Conservation (phyloP, 2,329 filamentous ascomycete genomes). For the Lachnellula occidentalis region DNA sequence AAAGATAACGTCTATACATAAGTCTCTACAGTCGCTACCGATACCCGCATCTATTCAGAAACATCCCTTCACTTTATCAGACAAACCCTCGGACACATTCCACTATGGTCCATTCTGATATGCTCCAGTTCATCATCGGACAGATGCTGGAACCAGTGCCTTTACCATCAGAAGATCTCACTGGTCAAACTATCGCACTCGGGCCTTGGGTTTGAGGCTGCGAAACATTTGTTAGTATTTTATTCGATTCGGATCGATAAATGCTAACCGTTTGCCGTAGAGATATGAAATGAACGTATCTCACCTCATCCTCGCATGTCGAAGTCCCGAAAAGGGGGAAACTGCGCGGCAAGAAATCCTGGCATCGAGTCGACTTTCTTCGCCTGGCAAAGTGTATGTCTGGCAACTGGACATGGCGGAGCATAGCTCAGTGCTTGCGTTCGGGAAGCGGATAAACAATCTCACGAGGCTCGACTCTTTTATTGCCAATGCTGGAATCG, state of each 20-base stretch:
- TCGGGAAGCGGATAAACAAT: constrained; percentile 19
- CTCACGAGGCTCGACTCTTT: constrained; percentile 37
- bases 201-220: constrained; percentile 35
- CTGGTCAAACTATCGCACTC: constrained; percentile 29
- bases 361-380: not conserved
- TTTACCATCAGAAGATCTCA: constrained; percentile 9
- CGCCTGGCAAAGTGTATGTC: constrained; percentile 7
- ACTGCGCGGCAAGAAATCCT: constrained; percentile 34
- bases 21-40: too few species aligned
- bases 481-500: constrained; percentile 33
- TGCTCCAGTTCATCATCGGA: not conserved
- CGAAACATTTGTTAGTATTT: constrained; percentile 26
- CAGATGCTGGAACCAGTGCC: not conserved
- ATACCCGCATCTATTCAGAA: too few species aligned
- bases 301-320: constrained; percentile 35
- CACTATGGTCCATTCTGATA: not conserved
- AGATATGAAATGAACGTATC: constrained; percentile 24
- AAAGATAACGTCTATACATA: too few species aligned
- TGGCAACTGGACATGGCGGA: constrained; percentile 13
- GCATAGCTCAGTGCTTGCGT: constrained; percentile 7
- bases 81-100: too few species aligned
- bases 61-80: too few species aligned
- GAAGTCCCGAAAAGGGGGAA: constrained; percentile 37
- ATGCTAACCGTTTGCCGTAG: not conserved
- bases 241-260: not conserved